Conservation (phyloP, 345 rosid species). For the Sonneratia caseolaris region DNA sequence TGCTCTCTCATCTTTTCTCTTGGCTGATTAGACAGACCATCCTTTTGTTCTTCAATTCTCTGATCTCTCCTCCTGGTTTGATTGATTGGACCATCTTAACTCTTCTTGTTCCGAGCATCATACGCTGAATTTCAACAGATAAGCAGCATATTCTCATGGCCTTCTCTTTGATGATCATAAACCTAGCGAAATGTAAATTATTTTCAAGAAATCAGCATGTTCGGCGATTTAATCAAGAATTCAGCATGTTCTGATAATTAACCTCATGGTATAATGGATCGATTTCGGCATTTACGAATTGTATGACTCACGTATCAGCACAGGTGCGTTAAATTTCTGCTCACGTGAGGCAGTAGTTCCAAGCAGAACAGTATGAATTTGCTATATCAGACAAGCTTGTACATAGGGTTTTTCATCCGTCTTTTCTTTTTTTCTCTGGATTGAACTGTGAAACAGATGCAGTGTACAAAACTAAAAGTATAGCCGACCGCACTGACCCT, state of each 20-base stretch:
- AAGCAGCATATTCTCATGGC: background rate
- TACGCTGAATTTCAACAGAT: background rate
- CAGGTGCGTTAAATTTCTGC: background rate
- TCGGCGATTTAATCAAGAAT: too few species aligned
- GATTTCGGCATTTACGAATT: background rate
- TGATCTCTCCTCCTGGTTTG: too few species aligned
- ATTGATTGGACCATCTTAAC: too few species aligned
- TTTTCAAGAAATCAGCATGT: background rate
- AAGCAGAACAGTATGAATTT: background rate
- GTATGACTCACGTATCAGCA: background rate
- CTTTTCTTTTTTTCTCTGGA: background rate
- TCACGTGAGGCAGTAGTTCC: background rate
- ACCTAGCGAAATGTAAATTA: too few species aligned
- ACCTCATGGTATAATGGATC: background rate
- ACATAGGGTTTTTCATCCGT: background rate
- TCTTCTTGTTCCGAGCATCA: too few species aligned
- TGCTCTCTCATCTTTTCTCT: background rate
- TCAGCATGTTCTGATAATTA: background rate
- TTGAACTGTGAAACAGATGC: background rate
- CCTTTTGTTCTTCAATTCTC: background rate
- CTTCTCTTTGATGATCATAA: too few species aligned
- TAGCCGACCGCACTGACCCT: background rate
- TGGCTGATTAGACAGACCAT: too few species aligned
- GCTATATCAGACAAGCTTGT: background rate
- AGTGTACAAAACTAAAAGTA: background rate